Percentiles rank a stretch among this genome's conserved stretches.
Evolutionary conservation across 2,329 filamentous ascomycete genomes (phyloP).

Genomic region (Scedosporium minutisporum): DNA sequence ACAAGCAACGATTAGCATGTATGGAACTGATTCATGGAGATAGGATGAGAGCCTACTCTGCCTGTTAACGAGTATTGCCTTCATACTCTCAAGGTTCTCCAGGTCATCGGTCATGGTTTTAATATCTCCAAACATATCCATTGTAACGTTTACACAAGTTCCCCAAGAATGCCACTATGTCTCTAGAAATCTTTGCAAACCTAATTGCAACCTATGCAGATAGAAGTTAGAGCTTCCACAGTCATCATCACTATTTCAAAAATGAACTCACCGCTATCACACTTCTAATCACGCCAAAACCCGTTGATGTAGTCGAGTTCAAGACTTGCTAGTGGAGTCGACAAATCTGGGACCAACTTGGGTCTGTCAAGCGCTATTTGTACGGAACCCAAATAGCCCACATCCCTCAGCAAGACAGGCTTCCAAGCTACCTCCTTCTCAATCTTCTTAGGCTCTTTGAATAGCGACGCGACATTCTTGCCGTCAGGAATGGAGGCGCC

Average conservation of each 20-base stretch:
- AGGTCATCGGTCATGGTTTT: not conserved
- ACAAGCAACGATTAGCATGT: not conserved
- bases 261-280: slow-evolving; percentile 16
- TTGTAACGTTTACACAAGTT: slow-evolving; percentile 16
- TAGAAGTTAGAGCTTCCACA: not conserved
- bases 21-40: not conserved
- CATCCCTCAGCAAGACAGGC: slow-evolving; percentile 10
- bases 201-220: slow-evolving; percentile 16
- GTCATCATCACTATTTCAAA: not conserved
- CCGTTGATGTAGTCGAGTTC: slow-evolving; percentile 14
- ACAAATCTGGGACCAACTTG: slow-evolving; percentile 11
- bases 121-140: no score
- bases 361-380: slow-evolving; percentile 2
- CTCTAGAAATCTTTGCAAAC: slow-evolving; percentile 17
- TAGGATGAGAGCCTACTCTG: slow-evolving; percentile 12
- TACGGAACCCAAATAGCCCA: not conserved
- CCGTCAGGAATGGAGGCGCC: slow-evolving; percentile 16
- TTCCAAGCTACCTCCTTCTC: slow-evolving; percentile 13
- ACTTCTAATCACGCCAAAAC: slow-evolving; percentile 16
- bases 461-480: slow-evolving; percentile 15
- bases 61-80: slow-evolving; percentile 9
- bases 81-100: slow-evolving; percentile 16
- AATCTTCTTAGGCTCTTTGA: slow-evolving; percentile 16
- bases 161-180: slow-evolving; percentile 15
- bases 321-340: slow-evolving; percentile 13